Conservation (phyloP, 1,139 yeast species). For the Magnusiomyces starmeri region DNA sequence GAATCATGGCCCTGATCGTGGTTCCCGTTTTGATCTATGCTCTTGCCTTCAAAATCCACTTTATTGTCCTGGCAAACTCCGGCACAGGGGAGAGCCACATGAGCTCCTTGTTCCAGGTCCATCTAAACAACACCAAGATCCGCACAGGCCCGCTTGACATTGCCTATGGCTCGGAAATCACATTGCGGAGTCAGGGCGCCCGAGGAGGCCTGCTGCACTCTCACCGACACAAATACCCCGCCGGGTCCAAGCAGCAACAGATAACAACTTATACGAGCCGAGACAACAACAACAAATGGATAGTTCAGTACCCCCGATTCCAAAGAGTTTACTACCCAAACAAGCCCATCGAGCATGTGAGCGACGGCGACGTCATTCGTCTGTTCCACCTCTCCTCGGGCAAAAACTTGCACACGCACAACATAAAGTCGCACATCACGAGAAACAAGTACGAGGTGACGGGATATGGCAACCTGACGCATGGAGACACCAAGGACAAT, state of each 20-base stretch:
- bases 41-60: slow-evolving; percentile 72
- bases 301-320: slow-evolving; percentile 66
- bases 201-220: slow-evolving; percentile 93
- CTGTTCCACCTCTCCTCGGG: slow-evolving; percentile 75
- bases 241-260: slow-evolving; percentile 94
- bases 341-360: slow-evolving; percentile 50
- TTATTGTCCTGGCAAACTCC: slow-evolving; percentile 60
- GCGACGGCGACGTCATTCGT: slow-evolving; percentile 72
- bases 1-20: slow-evolving; percentile 60
- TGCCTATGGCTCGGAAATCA: slow-evolving; percentile 67
- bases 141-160: slow-evolving; percentile 87
- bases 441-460: slow-evolving; percentile 76
- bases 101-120: slow-evolving; percentile 96
- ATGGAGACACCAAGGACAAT: slow-evolving; percentile 89
- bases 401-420: slow-evolving; percentile 86
- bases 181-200: slow-evolving; percentile 84
- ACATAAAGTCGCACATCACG: slow-evolving; percentile 71
- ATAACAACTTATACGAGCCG: slow-evolving; percentile 90
- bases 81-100: slow-evolving; percentile 97
- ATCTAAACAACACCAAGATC: slow-evolving; percentile 69
- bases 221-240: slow-evolving; percentile 88
- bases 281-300: slow-evolving; percentile 89
- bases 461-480: slow-evolving; percentile 77
- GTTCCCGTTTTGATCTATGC: slow-evolving; percentile 67
- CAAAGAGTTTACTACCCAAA: slow-evolving; percentile 46